A percentile compares a stretch with the other conserved stretches of the same genome.
These are phyloP conservation scores for Przewalskia tangutica DNA, from an alignment of 257 asterid genomes.

Conservation along the genomic window DNA sequence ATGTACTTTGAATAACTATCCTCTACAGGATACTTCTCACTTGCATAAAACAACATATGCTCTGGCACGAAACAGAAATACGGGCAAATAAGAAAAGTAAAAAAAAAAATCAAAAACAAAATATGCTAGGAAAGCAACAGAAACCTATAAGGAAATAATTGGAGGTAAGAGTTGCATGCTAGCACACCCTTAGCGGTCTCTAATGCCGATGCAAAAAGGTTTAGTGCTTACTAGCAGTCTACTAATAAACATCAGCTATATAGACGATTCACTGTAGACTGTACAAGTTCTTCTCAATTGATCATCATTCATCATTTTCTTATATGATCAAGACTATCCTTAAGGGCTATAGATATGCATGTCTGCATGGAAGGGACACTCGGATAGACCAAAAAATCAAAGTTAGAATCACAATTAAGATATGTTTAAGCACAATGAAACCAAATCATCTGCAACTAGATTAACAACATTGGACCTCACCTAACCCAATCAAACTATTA, in stretches of 20 bases:
- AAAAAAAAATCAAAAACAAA: not conserved
- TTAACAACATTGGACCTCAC: not conserved
- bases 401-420: not conserved
- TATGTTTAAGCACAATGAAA: not conserved
- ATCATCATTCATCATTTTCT: not conserved
- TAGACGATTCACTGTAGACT: not conserved
- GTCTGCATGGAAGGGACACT: not conserved
- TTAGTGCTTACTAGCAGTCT: not conserved
- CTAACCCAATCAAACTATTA: not conserved
- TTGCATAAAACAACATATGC: constrained; percentile 96
- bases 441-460: not conserved
- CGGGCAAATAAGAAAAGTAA: not conserved
- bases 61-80: constrained; percentile 28
- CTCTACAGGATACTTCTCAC: constrained; percentile 91
- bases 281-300: not conserved
- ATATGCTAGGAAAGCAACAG: not conserved
- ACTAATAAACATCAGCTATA: not conserved
- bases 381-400: not conserved
- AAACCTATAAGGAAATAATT: not conserved
- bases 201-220: not conserved
- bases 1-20: constrained; percentile 92
- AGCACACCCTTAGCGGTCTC: not conserved
- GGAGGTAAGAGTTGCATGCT: not conserved
- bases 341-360: not conserved
- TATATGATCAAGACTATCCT: not conserved